Evolutionary conservation across 108 stramenopile genomes (phyloP).

Genomic region (Nitzschia sp.): DNA sequence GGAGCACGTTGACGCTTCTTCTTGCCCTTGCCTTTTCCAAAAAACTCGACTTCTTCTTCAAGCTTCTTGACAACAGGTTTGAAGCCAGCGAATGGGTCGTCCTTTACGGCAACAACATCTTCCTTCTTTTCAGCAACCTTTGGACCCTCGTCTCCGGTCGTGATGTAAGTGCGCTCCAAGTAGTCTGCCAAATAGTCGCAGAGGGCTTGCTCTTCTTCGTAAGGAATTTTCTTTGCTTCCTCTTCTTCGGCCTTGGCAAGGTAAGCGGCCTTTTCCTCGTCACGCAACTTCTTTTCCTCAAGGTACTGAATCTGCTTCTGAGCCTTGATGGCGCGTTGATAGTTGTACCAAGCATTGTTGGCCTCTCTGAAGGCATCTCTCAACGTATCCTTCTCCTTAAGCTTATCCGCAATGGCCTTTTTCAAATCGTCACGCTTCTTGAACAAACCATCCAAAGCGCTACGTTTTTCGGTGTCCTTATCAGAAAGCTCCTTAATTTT

Average conservation of each 20-base stretch:
- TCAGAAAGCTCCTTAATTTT: constrained; percentile 61
- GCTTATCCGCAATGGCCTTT: constrained; percentile 69
- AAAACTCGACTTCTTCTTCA: constrained; percentile 64
- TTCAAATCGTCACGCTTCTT: constrained; percentile 73
- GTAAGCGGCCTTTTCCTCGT: constrained; percentile 81
- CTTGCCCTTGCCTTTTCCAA: constrained; percentile 80
- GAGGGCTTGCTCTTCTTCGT: constrained; percentile 94
- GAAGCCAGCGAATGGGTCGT: constrained; percentile 87
- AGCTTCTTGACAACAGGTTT: constrained; percentile 70
- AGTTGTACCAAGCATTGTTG: constrained; percentile 87
- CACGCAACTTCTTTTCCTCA: constrained; percentile 84
- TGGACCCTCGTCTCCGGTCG: constrained; percentile 28
- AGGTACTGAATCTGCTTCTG: constrained; percentile 86
- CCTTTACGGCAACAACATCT: constrained; percentile 73
- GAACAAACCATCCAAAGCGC: constrained; percentile 60
- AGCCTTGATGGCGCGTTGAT: constrained; percentile 73
- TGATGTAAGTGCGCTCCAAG: constrained; percentile 72
- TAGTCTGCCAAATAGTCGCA: constrained; percentile 94
- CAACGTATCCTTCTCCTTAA: constrained; percentile 81
- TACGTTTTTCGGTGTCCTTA: constrained; percentile 59
- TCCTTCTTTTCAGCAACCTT: constrained; percentile 54
- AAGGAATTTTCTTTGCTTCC: constrained; percentile 93
- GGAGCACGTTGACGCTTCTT: constrained; percentile 65
- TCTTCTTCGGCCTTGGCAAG: constrained; percentile 91
- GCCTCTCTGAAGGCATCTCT: constrained; percentile 67